These are phyloP conservation scores for Fusarium pseudocircinatum DNA, from an alignment of 2,329 filamentous ascomycete genomes.

Conservation along the genomic window DNA sequence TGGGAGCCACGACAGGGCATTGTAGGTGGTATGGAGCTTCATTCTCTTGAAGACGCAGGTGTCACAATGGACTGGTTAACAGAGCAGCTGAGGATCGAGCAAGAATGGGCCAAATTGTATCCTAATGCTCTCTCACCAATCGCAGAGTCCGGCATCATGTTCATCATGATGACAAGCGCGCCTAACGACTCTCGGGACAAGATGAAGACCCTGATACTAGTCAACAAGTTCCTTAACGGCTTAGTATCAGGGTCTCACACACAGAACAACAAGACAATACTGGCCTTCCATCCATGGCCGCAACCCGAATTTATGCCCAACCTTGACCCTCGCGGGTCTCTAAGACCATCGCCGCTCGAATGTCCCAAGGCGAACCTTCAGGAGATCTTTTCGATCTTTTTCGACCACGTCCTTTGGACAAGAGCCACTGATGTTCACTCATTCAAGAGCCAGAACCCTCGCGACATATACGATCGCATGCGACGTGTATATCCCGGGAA, in stretches of 20 bases:
- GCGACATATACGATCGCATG: neutral
- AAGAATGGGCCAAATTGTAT: neutral
- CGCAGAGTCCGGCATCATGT: neutral
- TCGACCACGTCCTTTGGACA: neutral
- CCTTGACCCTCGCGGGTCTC: neutral
- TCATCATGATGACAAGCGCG: neutral
- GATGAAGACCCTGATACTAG: neutral
- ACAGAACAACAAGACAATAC: neutral
- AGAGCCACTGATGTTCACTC: neutral
- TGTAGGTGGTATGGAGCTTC: neutral
- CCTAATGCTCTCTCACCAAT: neutral
- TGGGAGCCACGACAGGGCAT: neutral
- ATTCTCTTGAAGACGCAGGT: neutral
- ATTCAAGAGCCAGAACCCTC: neutral
- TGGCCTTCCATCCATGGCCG: neutral
- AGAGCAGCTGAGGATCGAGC: neutral
- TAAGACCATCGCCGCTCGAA: neutral
- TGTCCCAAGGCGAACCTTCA: neutral
- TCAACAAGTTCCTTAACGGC: conserved; percentile 2
- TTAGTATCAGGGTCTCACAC: neutral
- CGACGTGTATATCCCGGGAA: neutral
- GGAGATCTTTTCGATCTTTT: neutral
- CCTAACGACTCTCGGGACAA: neutral
- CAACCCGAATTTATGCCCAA: neutral
- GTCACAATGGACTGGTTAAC: neutral